Conservation (phyloP, 306 rosid species). For the Canavalia ensiformis region DNA sequence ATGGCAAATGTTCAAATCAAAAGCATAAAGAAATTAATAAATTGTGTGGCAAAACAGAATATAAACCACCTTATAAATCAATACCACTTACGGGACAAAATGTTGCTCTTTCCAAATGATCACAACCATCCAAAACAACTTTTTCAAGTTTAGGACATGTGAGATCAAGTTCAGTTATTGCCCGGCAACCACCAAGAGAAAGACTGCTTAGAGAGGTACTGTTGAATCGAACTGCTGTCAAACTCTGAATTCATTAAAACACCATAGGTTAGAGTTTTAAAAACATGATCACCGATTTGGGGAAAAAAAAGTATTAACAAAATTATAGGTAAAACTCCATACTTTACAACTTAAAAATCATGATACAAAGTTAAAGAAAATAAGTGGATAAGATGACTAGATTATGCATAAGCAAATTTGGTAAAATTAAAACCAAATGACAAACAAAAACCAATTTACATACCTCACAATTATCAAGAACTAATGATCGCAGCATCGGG, state of each 20-base stretch:
- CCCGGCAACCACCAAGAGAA: constrained; percentile 90
- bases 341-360: constrained; percentile 7
- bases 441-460: constrained; percentile 25
- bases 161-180: constrained; percentile 71
- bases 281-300: not conserved
- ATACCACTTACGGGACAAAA: constrained; percentile 80
- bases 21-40: not conserved
- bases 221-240: constrained; percentile 72
- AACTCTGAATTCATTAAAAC: constrained; percentile 65
- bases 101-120: constrained; percentile 79
- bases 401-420: constrained; percentile 38
- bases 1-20: constrained; percentile 3
- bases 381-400: not conserved
- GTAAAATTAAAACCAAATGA: constrained; percentile 23
- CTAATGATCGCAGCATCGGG: constrained; percentile 73
- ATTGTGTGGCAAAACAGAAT: constrained; percentile 4
- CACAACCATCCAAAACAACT: constrained; percentile 88
- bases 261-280: constrained; percentile 13
- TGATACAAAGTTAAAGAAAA: not conserved
- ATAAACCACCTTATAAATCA: constrained; percentile 11
- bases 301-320: not conserved
- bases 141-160: constrained; percentile 74
- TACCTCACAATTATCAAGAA: constrained; percentile 93
- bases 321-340: not conserved
- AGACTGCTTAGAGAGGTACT: constrained; percentile 76